These are phyloP conservation scores for Lepiota brunneoincarnata DNA, from an alignment of 768 basidiomycete species.

Conservation along the genomic window DNA sequence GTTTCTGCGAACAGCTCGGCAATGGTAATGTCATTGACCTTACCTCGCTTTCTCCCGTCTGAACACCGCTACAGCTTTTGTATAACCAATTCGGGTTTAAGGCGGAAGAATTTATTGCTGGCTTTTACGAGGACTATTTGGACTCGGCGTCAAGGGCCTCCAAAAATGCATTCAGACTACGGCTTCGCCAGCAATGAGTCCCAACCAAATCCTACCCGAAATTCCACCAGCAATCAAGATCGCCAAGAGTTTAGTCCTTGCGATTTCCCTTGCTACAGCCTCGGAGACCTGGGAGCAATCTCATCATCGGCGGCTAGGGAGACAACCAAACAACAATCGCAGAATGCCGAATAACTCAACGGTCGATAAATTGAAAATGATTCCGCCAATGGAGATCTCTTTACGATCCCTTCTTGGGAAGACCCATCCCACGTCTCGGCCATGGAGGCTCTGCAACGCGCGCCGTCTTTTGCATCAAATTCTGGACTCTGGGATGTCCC, in stretches of 20 bases:
- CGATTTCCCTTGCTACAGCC: background rate
- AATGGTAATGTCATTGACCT: slow-evolving; percentile 47
- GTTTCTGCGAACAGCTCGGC: slow-evolving; percentile 81
- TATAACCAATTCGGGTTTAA: slow-evolving; percentile 90
- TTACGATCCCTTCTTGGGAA: slow-evolving; percentile 1
- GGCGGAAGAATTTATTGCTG: slow-evolving; percentile 78
- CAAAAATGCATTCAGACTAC: slow-evolving; percentile 77
- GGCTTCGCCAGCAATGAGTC: slow-evolving; percentile 52
- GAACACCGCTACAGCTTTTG: slow-evolving; percentile 46
- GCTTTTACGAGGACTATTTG: slow-evolving; percentile 82
- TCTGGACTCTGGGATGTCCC: background rate
- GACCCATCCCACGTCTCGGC: background rate
- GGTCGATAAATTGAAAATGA: background rate
- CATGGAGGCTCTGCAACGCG: background rate
- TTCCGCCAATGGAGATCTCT: background rate
- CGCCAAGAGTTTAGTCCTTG: background rate
- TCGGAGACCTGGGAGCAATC: background rate
- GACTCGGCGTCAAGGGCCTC: slow-evolving; percentile 65
- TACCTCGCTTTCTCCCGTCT: background rate
- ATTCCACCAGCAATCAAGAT: background rate
- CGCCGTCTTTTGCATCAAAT: background rate
- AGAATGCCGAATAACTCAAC: slow-evolving; percentile 1
- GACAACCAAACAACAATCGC: background rate
- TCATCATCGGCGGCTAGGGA: slow-evolving; percentile 7
- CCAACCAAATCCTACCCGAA: background rate